Evolutionary conservation across 352 stramenopile species (phyloP), one percentile per base, ranked within the genome.

Genomic region (Aphanomyces euteiches): DNA sequence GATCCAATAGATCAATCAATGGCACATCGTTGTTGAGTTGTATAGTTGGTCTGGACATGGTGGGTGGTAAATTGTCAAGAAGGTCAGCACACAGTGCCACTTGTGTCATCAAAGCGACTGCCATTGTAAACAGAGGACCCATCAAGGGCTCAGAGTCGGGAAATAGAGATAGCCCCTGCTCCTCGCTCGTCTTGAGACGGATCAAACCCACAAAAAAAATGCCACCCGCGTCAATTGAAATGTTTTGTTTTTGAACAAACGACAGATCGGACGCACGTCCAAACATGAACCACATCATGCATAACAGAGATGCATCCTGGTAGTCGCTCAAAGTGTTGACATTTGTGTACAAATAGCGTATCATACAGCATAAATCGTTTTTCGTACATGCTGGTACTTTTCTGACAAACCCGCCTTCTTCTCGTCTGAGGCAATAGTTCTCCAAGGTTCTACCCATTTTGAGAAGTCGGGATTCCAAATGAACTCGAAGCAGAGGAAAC

Each of bases 271-370:
- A 81, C 0, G 75, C 75, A 3, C 73, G 69, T 0, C 77, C 75
- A n/a, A 83, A 82, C 6, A 78, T 58, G 58, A 78, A 77, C 73
- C 70, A 79, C 69, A 80, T 40, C 1, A 85, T 21, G 3, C 72
- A 74, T 3, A 79, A 34, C 2, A 81, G 48, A 1, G 72, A 73
- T 8, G 72, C 60, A 48, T 83, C 72, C 48, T 81, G 67, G 63
- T 79, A 80, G 66, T 81, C 77, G 28, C 2, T 56, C 48, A 36
- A 28, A 7, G 3, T 60, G 3, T 21, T 47, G 2, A 66, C 70
- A 45, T n/a, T 74, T 3, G 60, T 17, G 56, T 79, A 81, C 38
- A 84, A 53, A 41, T 75, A 73, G 6, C 28, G 15, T 36, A 72
- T 70, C 47, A 77, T 43, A 17, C 39, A 47, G 37, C 57, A 7